Base-by-base conservation (phyloP, 768 basidiomycete species). In the Cystofilobasidium bisporidii region DNA sequence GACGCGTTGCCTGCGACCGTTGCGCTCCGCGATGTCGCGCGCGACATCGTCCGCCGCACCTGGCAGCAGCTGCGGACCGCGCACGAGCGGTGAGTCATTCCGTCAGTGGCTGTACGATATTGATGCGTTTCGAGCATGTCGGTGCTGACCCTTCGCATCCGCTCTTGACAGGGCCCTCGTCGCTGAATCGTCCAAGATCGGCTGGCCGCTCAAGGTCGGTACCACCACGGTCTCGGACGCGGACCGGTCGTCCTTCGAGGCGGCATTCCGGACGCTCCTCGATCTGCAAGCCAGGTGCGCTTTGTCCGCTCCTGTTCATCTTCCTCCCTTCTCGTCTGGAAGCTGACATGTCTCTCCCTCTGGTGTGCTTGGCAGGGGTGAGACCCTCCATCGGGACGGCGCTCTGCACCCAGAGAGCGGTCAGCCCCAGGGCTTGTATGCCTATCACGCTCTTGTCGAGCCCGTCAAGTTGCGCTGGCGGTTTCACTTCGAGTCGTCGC, bases 401-500 rank as follows among this genome's bases (percentile, higher is more conserved):
- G 47, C 74, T 85, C n/a, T 78, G 79, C 26, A 75, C 76, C 43
- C 57, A 63, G 30, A 61, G 32, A 56, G 73, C 70, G 71, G 69
- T 45, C 57, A 71, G 79, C 82, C 73, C 6, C 82, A 84, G 58
- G 85, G 86, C 0, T 74, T 97, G 40, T 93, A 93, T 76, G 84
- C 96, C 1, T 73, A 98, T 22, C 86, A 90, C 74, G 86, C 88
- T 2, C 82, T 99, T 22, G 83, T 91, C 4, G 85, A 86, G 53
- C 89, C 93, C 1, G 82, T 99, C 59, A 80, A 87, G 1, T 77
- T 91, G 69, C 84, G 96, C 24, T 99, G 97, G 81, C 89, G 87
- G 73, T 99, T 87, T 75, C 96, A 99, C 74, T 98, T 98, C 70
- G 91, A 97, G 66, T 85, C 88, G 0, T 81, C 83, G 22, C 81